Evolutionary conservation across 1,284 basidiomycete species (phyloP), one percentile per base, ranked within the genome.

Genomic region (Rhizoctonia solani): DNA sequence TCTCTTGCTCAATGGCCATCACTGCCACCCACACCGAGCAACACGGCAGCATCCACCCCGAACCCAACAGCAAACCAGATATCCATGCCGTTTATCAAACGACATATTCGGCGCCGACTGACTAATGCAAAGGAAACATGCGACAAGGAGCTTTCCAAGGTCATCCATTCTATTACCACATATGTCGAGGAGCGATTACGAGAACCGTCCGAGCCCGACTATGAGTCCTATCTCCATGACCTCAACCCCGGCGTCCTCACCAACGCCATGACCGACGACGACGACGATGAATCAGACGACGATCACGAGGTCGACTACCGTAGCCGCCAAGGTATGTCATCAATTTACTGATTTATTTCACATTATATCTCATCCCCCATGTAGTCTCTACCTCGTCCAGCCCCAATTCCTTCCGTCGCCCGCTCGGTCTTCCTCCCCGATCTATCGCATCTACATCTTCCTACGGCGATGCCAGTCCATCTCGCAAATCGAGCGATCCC

Each of bases 111-210:
- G 53, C 87, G 94, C 73, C 89, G 96, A 66, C 87, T 98, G 76
- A 91, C 90, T 77, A 89, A 89, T 0, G 95, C 96, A 68, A 99
- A 99, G 81, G 87, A 90, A 65, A 90, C 92, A 72, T 99, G 96
- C 81, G 95, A 99, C 83, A 91, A 91, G 79, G 94, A 97, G 75
- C 85, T 99, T 11, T 87, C 89, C 74, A 89, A 92, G 73, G 92
- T 98, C 74, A 92, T 96, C 63, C 89, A 92, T 75, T 92, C 88
- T 68, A 95, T 99, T 81, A 96, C 95, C 69, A 79, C 86, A 30
- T 98, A 93, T 79, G 97, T 98, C 72, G 96, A 99, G 78, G 89
- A 93, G 74, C 85, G 89, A 71, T 83, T 96, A 54, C 82, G 89
- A 58, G 87, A 90, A 70, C 83, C 81, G 77, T 70, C 70, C n/a